phyloP scores from a whole-genome alignment of 2,329 filamentous ascomycete genomes.

The Trichoderma atrobrunneum region DNA sequence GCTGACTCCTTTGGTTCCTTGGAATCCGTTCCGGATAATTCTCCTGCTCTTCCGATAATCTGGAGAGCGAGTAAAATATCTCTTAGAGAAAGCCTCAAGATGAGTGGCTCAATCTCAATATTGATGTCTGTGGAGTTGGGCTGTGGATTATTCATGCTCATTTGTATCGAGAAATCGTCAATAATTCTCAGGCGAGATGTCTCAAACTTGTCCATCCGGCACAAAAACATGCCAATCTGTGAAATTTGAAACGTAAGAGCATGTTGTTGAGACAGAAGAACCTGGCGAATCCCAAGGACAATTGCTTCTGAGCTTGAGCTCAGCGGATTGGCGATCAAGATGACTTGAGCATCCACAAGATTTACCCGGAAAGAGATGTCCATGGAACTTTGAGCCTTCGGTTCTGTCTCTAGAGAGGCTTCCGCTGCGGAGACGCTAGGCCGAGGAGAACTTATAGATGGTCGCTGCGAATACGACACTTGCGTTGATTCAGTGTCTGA shows the following conservation, averaged over 20 bases:
- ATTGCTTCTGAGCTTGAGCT: conserved; percentile 91
- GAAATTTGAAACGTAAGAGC: conserved; percentile 90
- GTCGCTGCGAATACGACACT: conserved; percentile 35
- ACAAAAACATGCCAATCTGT: conserved; percentile 96
- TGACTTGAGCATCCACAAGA: conserved; percentile 92
- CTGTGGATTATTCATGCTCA: conserved; percentile 74
- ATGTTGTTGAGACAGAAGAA: conserved; percentile 90
- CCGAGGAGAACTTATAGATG: conserved; percentile 29
- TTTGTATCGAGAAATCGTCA: conserved; percentile 90
- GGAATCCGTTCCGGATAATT: conserved; percentile 66
- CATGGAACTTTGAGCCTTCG: conserved; percentile 47
- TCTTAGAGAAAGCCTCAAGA: conserved; percentile 83
- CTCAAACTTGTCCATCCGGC: conserved; percentile 97
- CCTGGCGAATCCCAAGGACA: conserved; percentile 89
- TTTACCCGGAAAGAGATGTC: conserved; percentile 86
- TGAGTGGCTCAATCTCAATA: conserved; percentile 84
- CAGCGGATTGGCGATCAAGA: conserved; percentile 91
- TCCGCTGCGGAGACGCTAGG: conserved; percentile 25
- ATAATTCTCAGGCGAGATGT: conserved; percentile 85
- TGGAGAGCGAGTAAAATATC: conserved; percentile 94
- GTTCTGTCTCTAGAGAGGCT: conserved; percentile 4
- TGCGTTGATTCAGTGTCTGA: conserved; percentile 60
- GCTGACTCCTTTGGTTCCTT: conserved; percentile 37
- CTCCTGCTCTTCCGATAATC: conserved; percentile 85
- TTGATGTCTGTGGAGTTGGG: conserved; percentile 72